Conservation (phyloP, 495 filamentous ascomycete species). For the Rostrohypoxylon terebratum region DNA sequence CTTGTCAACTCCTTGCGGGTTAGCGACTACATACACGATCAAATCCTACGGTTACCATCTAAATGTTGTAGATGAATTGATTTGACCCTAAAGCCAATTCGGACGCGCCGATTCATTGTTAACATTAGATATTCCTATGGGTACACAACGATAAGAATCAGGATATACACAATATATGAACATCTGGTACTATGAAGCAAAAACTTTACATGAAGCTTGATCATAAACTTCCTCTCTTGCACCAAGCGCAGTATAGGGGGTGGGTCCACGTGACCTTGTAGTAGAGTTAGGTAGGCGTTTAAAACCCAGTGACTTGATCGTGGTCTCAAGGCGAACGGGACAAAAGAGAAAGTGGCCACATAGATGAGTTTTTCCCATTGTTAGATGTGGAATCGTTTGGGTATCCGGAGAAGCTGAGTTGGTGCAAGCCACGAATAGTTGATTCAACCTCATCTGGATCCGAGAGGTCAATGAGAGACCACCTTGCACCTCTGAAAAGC, state of each 20-base stretch:
- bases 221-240: no score
- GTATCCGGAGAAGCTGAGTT: constrained; percentile 26
- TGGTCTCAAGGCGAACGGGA: not conserved
- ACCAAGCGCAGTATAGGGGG: no score
- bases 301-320: not conserved
- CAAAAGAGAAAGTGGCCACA: constrained; percentile 12
- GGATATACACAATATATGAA: no score
- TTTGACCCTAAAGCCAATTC: not conserved
- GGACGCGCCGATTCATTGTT: not conserved
- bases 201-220: no score
- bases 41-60: not conserved
- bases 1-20: not conserved
- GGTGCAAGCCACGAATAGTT: constrained; percentile 24
- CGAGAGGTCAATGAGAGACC: constrained; percentile 50
- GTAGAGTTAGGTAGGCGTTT: not conserved
- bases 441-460: constrained; percentile 30
- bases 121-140: not conserved
- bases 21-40: not conserved
- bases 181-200: no score
- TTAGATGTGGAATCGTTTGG: not conserved
- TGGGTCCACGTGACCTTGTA: no score
- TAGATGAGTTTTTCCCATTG: not conserved
- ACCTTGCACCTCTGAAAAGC: constrained; percentile 40
- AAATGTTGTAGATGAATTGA: not conserved
- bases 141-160: no score